Conservation (phyloP, 441 rosid genomes). For the Eugenia klotzschiana region DNA sequence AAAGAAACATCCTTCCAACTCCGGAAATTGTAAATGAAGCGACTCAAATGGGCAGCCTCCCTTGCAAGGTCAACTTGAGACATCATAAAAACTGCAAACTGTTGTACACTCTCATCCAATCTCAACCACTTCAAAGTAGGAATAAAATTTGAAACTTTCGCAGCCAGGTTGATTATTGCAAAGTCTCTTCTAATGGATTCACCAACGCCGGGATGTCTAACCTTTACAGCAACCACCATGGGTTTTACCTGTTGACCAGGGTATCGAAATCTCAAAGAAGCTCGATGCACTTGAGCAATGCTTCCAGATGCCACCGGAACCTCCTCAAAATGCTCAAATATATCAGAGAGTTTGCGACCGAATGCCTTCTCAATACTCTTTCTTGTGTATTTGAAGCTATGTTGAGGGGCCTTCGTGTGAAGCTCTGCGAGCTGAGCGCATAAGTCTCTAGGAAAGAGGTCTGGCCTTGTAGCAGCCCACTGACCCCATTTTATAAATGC, state of each 20-base stretch:
- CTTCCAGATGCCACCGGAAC: constrained; percentile 94
- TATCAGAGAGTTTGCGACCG: constrained; percentile 80
- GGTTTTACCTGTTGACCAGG: constrained; percentile 78
- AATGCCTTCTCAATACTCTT: constrained; percentile 84
- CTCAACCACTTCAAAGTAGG: constrained; percentile 93
- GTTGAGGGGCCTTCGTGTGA: constrained; percentile 83
- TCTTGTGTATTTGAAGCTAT: constrained; percentile 79
- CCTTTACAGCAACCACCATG: constrained; percentile 88
- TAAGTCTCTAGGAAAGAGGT: constrained; percentile 87
- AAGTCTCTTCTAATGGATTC: constrained; percentile 96
- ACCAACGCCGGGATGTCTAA: constrained; percentile 98
- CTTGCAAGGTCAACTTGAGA: constrained; percentile 99
- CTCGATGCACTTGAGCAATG: constrained; percentile 97
- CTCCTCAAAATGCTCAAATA: constrained; percentile 89
- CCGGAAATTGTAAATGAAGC: constrained; percentile 87
- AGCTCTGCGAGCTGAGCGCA: constrained; percentile 90
- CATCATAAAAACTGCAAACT: constrained; percentile 95
- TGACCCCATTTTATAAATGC: constrained; percentile 99
- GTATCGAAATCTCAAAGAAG: constrained; percentile 67
- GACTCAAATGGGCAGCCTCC: constrained; percentile 97
- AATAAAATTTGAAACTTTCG: constrained; percentile 55
- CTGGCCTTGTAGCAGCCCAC: constrained; percentile 99
- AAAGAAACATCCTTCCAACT: constrained; percentile 97
- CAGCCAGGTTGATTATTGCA: constrained; percentile 65
- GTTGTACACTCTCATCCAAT: constrained; percentile 92